Percentiles rank a stretch among this genome's conserved stretches.
Evolutionary conservation across 163 green algal genomes (phyloP).

Genomic region (Chlamydomonas reinhardtii): DNA sequence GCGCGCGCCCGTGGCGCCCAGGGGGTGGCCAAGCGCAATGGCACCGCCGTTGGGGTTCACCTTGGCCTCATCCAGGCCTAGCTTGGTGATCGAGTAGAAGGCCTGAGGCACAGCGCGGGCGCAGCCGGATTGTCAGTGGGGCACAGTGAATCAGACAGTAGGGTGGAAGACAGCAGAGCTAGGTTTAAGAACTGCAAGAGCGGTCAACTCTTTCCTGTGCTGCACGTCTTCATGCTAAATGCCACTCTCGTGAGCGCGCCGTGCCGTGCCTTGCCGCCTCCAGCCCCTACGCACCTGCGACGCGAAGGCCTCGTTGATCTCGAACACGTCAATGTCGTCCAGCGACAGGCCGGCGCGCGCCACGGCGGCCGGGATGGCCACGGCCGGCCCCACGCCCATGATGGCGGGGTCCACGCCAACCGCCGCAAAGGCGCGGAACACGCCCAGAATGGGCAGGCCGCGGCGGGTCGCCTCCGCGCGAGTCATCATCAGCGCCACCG

Average conservation of each 20-base stretch:
- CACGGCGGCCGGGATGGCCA: slow-evolving; percentile 95
- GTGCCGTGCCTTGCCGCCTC: too few species aligned
- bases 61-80: slow-evolving; percentile 87
- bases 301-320: slow-evolving; percentile 99
- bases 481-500: slow-evolving; percentile 94
- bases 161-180: too few species aligned
- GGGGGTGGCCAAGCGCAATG: slow-evolving; percentile 97
- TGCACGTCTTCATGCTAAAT: too few species aligned
- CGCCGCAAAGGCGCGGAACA: slow-evolving; percentile 91
- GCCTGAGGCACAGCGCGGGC: slow-evolving; percentile 32
- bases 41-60: slow-evolving; percentile 98
- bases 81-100: slow-evolving; percentile 82
- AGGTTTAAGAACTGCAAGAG: too few species aligned
- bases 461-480: slow-evolving; percentile 85
- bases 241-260: too few species aligned
- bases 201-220: too few species aligned
- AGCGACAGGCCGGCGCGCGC: slow-evolving; percentile 84
- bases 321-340: slow-evolving; percentile 97
- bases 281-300: slow-evolving; percentile 74
- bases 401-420: slow-evolving; percentile 95
- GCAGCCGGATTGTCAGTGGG: not conserved
- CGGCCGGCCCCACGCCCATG: slow-evolving; percentile 96
- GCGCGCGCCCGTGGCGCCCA: slow-evolving; percentile 91
- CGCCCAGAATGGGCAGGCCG: slow-evolving; percentile 89
- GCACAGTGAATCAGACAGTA: not conserved